phyloP scores from a whole-genome alignment of 2,329 filamentous ascomycete genomes.

The Colletotrichum viniferum region DNA sequence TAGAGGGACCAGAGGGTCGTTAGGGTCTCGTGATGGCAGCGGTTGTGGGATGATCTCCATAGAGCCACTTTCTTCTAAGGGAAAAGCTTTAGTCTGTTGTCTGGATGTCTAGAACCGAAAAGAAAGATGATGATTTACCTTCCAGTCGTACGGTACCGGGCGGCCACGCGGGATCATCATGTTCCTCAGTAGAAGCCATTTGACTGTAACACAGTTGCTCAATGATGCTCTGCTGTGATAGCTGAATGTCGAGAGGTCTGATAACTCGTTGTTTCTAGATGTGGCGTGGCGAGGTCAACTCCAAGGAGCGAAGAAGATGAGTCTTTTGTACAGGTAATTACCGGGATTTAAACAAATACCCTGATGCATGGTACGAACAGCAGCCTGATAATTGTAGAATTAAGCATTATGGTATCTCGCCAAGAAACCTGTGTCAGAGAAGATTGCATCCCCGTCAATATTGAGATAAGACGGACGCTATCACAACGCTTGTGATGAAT shows the following conservation, averaged over 20 bases:
- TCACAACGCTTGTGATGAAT: background rate
- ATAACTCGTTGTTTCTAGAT: accelerated
- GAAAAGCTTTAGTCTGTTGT: background rate
- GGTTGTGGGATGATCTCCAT: background rate
- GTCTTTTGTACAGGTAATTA: accelerated
- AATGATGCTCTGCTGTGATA: background rate
- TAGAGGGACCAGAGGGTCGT: background rate
- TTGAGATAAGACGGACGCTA: background rate
- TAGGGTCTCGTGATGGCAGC: background rate
- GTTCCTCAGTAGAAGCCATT: background rate
- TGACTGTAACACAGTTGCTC: background rate
- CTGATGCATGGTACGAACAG: background rate
- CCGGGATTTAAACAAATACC: background rate
- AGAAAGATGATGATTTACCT: background rate
- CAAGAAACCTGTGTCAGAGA: background rate
- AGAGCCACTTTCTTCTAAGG: background rate
- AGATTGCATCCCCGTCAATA: background rate
- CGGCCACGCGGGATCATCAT: background rate
- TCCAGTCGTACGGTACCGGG: background rate
- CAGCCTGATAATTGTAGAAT: background rate
- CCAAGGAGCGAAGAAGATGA: background rate
- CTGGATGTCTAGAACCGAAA: background rate
- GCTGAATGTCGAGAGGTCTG: background rate
- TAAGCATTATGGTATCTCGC: background rate
- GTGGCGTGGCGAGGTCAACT: background rate